Conservation (phyloP, 805 yeast species). For the Myxozyma udenii region DNA sequence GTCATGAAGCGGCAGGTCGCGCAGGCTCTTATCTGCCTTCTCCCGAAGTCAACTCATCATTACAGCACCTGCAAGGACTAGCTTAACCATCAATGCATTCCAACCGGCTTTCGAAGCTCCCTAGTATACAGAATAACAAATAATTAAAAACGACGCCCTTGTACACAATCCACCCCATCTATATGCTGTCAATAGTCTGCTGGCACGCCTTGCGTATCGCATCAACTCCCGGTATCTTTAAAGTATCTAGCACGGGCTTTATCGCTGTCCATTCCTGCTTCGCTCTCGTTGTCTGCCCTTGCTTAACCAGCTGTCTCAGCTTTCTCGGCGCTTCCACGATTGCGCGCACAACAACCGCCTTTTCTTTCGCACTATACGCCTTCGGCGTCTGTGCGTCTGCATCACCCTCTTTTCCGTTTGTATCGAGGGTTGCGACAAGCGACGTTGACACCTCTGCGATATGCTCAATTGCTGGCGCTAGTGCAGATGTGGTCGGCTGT, state of each 20-base stretch:
- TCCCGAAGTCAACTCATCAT: conserved; percentile 10
- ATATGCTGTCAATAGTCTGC: conserved; percentile 1
- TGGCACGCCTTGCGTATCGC: conserved; percentile 16
- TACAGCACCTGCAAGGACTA: conserved; percentile 13
- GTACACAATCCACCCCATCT: background rate
- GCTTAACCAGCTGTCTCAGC: conserved; percentile 6
- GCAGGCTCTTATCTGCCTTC: conserved; percentile 13
- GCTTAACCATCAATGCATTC: background rate
- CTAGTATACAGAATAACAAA: background rate
- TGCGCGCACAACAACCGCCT: background rate
- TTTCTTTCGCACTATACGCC: background rate
- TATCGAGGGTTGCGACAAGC: conserved; percentile 19
- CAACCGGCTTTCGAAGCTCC: background rate
- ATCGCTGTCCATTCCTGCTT: conserved; percentile 14
- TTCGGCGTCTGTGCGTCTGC: background rate
- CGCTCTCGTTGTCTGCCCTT: conserved; percentile 15
- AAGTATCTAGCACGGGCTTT: conserved; percentile 8
- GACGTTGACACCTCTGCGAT: conserved; percentile 28
- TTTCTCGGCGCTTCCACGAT: conserved; percentile 18
- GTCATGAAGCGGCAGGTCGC: conserved; percentile 5
- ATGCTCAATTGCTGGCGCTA: conserved; percentile 27
- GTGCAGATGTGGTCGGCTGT: conserved; percentile 27
- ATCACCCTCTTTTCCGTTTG: conserved; percentile 5
- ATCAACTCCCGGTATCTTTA: conserved; percentile 11
- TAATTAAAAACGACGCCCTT: background rate